Base-by-base conservation (phyloP, 352 stramenopile genomes). In the Peronospora belbahrii region DNA sequence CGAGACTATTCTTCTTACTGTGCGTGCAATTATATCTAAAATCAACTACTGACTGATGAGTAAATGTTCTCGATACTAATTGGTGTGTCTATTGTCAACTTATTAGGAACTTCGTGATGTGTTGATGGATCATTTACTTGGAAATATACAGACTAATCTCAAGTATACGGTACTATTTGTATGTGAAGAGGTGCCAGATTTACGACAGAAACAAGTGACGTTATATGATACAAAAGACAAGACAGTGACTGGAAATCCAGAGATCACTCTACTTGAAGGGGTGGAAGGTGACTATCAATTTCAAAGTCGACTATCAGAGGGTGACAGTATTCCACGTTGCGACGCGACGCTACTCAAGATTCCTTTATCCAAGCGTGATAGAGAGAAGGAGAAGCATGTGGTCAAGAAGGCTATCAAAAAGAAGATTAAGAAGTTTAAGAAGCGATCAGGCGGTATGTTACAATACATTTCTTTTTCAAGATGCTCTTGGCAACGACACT, bases 341-440 rank as follows among this genome's bases (percentile, higher is more conserved):
- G 81, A 93, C 17, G 65, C 75, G 3, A 82, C 72, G 7, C 47
- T 93, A 31, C 48, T 93, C 19, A 67, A 65, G 22, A 72, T 88
- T 38, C 76, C 76, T 4, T 67, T 88, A 48, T 88, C 76, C 14
- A 87, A 90, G 48, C 49, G 56, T 17, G 81, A 88, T 9, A 68
- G 87, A 13, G 73, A 88, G 33, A 85, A 81, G 42, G 67, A 77
- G 37, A 89, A 93, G 48, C 83, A 83, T 37, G 58, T 65, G 1
- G 62, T 55, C 11, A 89, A 90, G 52, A 93, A 93, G 20, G 59
- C 67, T 10, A 65, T 93, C 55, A 93, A 90, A 56, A 88, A 86
- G 50, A 83, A 84, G 50, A 88, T 93, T 60, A 93, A 93, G 47
- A 88, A 84, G 56, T 86, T 89, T 59, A 93, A 90, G 49, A 90